Evolutionary conservation across 495 filamentous ascomycete species (phyloP).

Genomic region (Hyaloscypha bicolor): DNA sequence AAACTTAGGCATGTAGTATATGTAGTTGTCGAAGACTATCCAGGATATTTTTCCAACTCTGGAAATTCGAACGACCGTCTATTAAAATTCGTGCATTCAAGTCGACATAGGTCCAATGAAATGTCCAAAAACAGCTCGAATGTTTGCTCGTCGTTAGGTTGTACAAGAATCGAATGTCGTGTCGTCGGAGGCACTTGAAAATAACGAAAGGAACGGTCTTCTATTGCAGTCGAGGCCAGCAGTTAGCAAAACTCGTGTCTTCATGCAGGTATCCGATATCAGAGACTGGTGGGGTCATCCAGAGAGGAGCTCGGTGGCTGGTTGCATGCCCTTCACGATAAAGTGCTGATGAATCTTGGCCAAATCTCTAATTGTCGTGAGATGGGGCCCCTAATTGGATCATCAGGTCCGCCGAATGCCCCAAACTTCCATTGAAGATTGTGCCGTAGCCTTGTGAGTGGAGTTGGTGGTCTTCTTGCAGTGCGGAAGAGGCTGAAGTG

Average conservation of each 20-base stretch:
- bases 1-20: slow-evolving; percentile 64
- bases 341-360: slow-evolving; percentile 9
- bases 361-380: slow-evolving; percentile 7
- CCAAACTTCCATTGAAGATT: background rate
- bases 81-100: background rate
- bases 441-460: background rate
- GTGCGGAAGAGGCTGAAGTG: slow-evolving; percentile 10
- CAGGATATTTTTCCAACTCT: background rate
- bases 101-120: background rate
- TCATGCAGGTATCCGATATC: slow-evolving; percentile 26
- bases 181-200: background rate
- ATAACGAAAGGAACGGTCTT: slow-evolving; percentile 22
- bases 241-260: slow-evolving; percentile 23
- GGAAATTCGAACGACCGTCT: background rate
- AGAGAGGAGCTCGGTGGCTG: slow-evolving; percentile 9
- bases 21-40: background rate
- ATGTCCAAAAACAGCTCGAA: background rate
- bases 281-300: slow-evolving; percentile 15
- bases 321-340: slow-evolving; percentile 25
- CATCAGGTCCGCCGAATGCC: background rate
- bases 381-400: background rate
- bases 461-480: background rate
- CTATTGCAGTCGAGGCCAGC: slow-evolving; percentile 7
- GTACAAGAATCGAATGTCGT: slow-evolving; percentile 4
- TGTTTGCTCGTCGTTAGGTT: background rate